Conservation (phyloP, 495 filamentous ascomycete species). For the Lepidopterella palustris region DNA sequence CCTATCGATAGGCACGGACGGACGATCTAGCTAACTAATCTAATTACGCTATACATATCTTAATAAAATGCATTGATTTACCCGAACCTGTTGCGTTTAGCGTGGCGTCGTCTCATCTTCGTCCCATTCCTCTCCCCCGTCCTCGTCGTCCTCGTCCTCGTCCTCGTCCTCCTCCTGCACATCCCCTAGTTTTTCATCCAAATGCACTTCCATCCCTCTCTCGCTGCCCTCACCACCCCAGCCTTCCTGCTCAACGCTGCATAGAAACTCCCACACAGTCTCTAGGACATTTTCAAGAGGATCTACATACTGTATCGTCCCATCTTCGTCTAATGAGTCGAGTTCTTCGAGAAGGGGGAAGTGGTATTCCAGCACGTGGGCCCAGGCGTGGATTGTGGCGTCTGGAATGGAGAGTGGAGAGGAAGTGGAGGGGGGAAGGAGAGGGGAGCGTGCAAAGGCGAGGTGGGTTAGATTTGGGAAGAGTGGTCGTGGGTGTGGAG, state of each 20-base stretch:
- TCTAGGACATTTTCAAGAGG: conserved; percentile 19
- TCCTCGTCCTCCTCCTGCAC: not conserved
- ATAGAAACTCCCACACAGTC: conserved; percentile 24
- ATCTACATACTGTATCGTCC: conserved; percentile 21
- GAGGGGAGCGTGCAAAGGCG: not conserved
- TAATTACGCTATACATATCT: no score
- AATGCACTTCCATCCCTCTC: not conserved
- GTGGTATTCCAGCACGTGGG: not conserved
- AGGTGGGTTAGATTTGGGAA: no score
- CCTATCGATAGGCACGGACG: no score
- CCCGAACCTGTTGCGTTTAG: no score
- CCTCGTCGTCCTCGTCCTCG: not conserved
- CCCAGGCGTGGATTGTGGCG: not conserved
- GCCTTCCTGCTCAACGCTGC: conserved; percentile 18
- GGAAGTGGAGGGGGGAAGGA: not conserved
- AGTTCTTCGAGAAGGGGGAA: not conserved
- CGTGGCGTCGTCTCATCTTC: no score
- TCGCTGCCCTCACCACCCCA: conserved; percentile 14
- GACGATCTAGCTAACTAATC: no score
- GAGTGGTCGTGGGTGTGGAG: no score
- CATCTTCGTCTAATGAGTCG: conserved; percentile 12
- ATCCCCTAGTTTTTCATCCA: not conserved
- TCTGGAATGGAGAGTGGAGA: not conserved
- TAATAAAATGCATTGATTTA: no score
- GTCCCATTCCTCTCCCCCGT: not conserved